Evolutionary conservation across 139 green algal species (phyloP).

Genomic region (Diplosphaera chodatii): DNA sequence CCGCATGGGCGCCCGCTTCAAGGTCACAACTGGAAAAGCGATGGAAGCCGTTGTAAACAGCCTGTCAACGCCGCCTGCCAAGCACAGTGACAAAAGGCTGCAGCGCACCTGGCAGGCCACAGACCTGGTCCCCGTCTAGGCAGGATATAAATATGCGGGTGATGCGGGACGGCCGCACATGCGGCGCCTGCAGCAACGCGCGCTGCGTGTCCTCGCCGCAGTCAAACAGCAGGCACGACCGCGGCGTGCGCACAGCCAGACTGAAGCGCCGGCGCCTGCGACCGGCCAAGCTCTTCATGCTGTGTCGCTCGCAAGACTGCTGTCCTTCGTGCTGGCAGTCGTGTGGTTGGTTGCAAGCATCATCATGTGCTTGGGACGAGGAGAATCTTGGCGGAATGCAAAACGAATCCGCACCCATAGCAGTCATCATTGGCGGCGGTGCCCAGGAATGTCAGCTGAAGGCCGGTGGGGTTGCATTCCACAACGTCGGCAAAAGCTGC

Average conservation of each 20-base stretch:
- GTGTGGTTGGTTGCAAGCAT: too few relatives aligned
- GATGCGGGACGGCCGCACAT: conserved; percentile 53
- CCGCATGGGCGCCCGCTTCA: too few relatives aligned
- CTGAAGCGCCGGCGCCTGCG: conserved; percentile 12
- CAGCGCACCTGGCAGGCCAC: conserved; percentile 31
- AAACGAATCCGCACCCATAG: neutral
- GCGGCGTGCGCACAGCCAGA: conserved; percentile 36
- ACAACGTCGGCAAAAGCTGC: neutral
- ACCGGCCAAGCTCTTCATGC: neutral
- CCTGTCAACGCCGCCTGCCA: too few relatives aligned
- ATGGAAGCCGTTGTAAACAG: too few relatives aligned
- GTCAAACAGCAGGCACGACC: conserved; percentile 74
- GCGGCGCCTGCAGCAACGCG: conserved; percentile 33
- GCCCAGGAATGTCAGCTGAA: conserved; percentile 37
- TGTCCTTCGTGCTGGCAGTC: too few relatives aligned
- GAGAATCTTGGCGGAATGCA: neutral
- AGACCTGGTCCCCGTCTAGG: conserved; percentile 40
- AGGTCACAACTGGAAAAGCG: too few relatives aligned
- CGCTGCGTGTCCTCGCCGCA: conserved; percentile 77
- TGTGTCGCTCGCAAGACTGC: too few relatives aligned
- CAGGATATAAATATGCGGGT: conserved; percentile 70
- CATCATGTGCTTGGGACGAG: too few relatives aligned
- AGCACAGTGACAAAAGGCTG: neutral
- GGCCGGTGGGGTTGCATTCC: conserved; percentile 11
- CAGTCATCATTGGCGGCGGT: neutral